These are phyloP conservation scores for Oryza punctata DNA, from an alignment of 176 grass and related monocot species.

Conservation along the genomic window DNA sequence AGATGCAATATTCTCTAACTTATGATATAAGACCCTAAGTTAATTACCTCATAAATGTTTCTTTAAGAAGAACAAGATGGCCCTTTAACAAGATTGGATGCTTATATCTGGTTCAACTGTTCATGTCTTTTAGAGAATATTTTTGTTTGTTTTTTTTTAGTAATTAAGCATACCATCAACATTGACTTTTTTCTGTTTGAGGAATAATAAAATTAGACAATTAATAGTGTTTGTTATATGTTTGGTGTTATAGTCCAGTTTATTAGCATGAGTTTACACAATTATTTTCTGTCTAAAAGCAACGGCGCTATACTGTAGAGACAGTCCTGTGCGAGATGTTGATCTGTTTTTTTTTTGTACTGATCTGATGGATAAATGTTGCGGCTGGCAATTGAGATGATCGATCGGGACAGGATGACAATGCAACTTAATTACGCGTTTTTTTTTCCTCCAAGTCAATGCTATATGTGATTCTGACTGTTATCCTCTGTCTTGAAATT, in stretches of 20 bases:
- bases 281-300: slow-evolving; percentile 6
- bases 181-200: not conserved
- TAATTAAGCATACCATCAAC: not conserved
- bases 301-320: not conserved
- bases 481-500: not conserved
- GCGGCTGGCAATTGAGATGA: slow-evolving; percentile 16
- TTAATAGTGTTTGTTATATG: not conserved
- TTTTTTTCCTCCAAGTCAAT: not conserved
- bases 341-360: slow-evolving; percentile 17
- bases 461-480: not conserved
- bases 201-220: not conserved
- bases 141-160: not conserved
- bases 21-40: not conserved
- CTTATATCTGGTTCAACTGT: not conserved
- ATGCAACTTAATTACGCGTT: slow-evolving; percentile 21
- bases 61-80: not conserved
- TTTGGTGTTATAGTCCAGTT: not conserved
- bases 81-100: not conserved
- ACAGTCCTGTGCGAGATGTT: slow-evolving; percentile 1
- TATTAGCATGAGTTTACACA: not conserved
- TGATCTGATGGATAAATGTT: slow-evolving; percentile 35
- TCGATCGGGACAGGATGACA: slow-evolving; percentile 6
- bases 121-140: not conserved
- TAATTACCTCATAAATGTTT: not conserved
- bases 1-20: not conserved